phyloP scores from a whole-genome alignment of 2,329 filamentous ascomycete genomes.

The Thielaviopsis punctulata region DNA sequence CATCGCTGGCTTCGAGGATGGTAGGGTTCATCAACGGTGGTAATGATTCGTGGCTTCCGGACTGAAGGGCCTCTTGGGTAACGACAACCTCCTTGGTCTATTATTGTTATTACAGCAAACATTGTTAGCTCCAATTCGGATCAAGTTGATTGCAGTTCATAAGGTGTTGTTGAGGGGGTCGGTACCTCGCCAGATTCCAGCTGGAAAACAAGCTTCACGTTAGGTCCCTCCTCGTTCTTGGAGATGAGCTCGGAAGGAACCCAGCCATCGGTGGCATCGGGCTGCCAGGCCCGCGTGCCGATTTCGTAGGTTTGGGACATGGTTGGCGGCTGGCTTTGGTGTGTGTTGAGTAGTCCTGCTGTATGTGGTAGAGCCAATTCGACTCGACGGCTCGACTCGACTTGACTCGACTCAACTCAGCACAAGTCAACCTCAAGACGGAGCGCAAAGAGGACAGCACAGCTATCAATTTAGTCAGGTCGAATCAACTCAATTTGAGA shows the following conservation, averaged over 20 bases:
- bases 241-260: conserved; percentile 85
- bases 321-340: not conserved
- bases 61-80: conserved; percentile 56
- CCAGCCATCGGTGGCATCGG: conserved; percentile 91
- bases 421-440: not conserved
- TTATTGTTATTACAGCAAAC: no score
- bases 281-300: conserved; percentile 96
- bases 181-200: conserved; percentile 83
- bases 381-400: not conserved
- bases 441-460: conserved; percentile 8
- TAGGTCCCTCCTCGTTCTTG: conserved; percentile 69
- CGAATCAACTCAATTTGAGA: not conserved
- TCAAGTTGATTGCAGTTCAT: not conserved
- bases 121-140: not conserved
- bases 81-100: conserved; percentile 70
- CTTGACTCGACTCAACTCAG: not conserved
- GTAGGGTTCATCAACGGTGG: conserved; percentile 95
- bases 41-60: conserved; percentile 58
- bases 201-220: conserved; percentile 73
- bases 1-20: conserved; percentile 96
- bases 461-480: conserved; percentile 4
- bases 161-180: not conserved
- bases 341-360: not conserved
- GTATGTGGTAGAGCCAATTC: not conserved
- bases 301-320: conserved; percentile 96